phyloP scores from a whole-genome alignment of 768 basidiomycete species.

The Strobilomyces echinocephalus region DNA sequence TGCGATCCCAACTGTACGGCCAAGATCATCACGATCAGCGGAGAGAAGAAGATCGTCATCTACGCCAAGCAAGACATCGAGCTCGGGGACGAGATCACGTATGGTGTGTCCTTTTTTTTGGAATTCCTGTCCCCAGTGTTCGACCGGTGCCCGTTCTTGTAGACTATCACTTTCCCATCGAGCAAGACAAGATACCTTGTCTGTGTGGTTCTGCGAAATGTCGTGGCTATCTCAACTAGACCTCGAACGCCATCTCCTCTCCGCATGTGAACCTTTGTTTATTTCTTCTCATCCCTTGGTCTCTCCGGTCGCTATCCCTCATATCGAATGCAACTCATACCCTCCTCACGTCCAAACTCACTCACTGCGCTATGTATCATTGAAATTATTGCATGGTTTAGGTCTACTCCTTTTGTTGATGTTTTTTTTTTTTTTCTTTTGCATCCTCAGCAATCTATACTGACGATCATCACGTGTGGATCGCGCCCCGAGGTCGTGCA shows the following conservation, averaged over 20 bases:
- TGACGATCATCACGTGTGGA: not conserved
- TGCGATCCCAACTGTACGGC: slow-evolving; percentile 94
- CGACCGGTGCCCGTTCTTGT: not conserved
- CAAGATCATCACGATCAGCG: slow-evolving; percentile 86
- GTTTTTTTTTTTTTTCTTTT: slow-evolving; percentile 5
- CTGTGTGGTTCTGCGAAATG: slow-evolving; percentile 87
- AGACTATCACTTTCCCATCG: slow-evolving; percentile 99
- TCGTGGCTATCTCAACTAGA: slow-evolving; percentile 93
- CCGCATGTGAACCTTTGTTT: not conserved
- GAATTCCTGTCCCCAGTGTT: not conserved
- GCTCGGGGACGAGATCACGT: slow-evolving; percentile 96
- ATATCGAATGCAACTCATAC: slow-evolving; percentile 19
- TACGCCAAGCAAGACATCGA: slow-evolving; percentile 97
- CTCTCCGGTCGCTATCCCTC: slow-evolving; percentile 8
- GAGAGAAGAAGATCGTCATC: slow-evolving; percentile 98
- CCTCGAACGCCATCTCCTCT: not conserved
- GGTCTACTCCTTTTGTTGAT: not conserved
- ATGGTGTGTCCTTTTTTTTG: slow-evolving; percentile 56
- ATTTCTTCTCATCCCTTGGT: not conserved
- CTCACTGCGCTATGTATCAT: slow-evolving; percentile 32
- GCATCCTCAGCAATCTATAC: slow-evolving; percentile 18
- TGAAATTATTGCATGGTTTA: slow-evolving; percentile 22
- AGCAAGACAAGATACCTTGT: slow-evolving; percentile 96
- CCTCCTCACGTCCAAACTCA: slow-evolving; percentile 11
- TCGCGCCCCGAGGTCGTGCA: too few species aligned